These are phyloP conservation scores for Tripidium arundinaceum DNA, from an alignment of 202 grass and related monocot genomes.

Conservation along the genomic window DNA sequence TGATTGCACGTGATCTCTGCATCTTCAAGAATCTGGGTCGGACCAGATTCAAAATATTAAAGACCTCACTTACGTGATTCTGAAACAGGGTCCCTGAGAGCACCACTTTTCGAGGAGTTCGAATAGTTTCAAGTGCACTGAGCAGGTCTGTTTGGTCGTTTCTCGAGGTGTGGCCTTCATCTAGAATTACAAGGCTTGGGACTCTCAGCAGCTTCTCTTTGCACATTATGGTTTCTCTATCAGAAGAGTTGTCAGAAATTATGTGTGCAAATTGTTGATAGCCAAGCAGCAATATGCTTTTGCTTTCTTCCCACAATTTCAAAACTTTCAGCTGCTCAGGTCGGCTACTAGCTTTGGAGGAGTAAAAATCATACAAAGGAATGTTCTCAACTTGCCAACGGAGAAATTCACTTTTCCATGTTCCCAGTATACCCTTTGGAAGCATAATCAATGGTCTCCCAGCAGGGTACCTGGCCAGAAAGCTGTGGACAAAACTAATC, in stretches of 20 bases:
- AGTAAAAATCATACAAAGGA: constrained; percentile 81
- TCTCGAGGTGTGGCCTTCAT: constrained; percentile 91
- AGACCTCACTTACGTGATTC: constrained; percentile 83
- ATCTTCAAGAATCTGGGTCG: constrained; percentile 66
- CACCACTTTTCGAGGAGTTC: constrained; percentile 65
- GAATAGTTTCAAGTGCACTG: constrained; percentile 61
- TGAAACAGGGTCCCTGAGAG: constrained; percentile 85
- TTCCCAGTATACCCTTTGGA: constrained; percentile 72
- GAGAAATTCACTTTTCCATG: constrained; percentile 76
- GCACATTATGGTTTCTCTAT: constrained; percentile 39
- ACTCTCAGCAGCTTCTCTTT: constrained; percentile 56
- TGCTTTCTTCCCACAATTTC: constrained; percentile 69
- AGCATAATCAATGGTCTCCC: constrained; percentile 73
- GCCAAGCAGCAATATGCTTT: constrained; percentile 66
- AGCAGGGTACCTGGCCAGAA: constrained; percentile 57
- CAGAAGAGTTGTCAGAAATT: constrained; percentile 37
- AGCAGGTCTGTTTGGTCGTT: constrained; percentile 68
- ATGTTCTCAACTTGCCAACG: constrained; percentile 71
- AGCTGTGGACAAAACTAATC: constrained; percentile 84
- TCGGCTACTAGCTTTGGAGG: constrained; percentile 49
- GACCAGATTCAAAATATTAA: constrained; percentile 83
- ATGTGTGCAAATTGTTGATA: constrained; percentile 75
- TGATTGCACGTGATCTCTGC: constrained; percentile 52
- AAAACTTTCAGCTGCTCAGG: constrained; percentile 66
- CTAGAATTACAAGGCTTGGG: constrained; percentile 75